phyloP scores from a whole-genome alignment of 129 eudicot genomes.

The Oenanthe sinensis region DNA sequence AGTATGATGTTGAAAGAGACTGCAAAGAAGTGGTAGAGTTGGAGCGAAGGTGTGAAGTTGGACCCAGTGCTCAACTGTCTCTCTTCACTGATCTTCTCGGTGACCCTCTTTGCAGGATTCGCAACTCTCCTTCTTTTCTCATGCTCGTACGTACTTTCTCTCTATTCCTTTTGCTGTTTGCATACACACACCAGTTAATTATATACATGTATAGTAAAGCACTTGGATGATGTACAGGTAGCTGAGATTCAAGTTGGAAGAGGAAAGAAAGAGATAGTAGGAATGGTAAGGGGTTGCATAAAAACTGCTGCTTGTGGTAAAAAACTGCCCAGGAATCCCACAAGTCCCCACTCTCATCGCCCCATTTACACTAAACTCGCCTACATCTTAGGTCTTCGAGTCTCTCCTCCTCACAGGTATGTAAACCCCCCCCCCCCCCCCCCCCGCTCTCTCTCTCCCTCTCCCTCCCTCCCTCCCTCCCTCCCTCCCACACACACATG shows the following conservation, averaged over 20 bases:
- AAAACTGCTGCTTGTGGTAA: conserved; percentile 85
- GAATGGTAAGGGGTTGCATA: conserved; percentile 87
- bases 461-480: neutral
- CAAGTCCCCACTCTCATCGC: conserved; percentile 13
- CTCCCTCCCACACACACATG: neutral
- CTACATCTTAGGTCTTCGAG: conserved; percentile 86
- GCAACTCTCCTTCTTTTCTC: conserved; percentile 84
- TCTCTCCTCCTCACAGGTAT: conserved; percentile 79
- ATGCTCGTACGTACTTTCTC: conserved; percentile 58
- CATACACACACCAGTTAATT: no score
- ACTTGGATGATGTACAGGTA: conserved; percentile 37
- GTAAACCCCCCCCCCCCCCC: no score
- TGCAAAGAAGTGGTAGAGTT: conserved; percentile 52
- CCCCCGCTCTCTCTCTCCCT: neutral
- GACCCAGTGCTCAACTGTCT: conserved; percentile 66
- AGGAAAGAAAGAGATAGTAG: conserved; percentile 58
- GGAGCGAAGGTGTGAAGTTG: conserved; percentile 85
- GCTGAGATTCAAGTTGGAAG: conserved; percentile 58
- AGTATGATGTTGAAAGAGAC: conserved; percentile 53
- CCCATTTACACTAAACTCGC: conserved; percentile 75
- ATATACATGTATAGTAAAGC: neutral
- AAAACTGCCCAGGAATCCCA: conserved; percentile 32
- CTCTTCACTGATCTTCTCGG: conserved; percentile 91
- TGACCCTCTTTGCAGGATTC: conserved; percentile 92
- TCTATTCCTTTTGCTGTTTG: neutral